These are phyloP conservation scores for Cladosporium cucumerinum DNA, from an alignment of 2,329 filamentous ascomycete genomes.

Conservation along the genomic window DNA sequence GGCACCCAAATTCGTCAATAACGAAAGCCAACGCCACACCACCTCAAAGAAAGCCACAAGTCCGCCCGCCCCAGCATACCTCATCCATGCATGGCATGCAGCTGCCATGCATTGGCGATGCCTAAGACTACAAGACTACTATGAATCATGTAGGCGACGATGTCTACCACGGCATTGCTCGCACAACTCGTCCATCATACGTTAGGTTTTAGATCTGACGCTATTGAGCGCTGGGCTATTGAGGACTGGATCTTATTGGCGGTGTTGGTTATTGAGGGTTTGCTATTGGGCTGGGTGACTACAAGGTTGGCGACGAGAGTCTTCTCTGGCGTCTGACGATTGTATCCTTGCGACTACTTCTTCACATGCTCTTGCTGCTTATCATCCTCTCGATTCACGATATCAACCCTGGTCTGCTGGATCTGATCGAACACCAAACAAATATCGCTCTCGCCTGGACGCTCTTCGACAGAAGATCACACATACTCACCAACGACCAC, in stretches of 20 bases:
- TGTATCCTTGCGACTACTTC: background rate
- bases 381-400: background rate
- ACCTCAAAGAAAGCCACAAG: conserved; percentile 20
- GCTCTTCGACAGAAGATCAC: background rate
- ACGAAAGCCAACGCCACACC: conserved; percentile 15
- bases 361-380: background rate
- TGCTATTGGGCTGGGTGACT: conserved; percentile 24
- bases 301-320: conserved; percentile 17
- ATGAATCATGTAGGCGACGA: background rate
- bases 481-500: background rate
- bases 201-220: conserved; percentile 18
- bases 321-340: background rate
- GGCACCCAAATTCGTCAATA: conserved; percentile 27
- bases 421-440: background rate
- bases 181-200: background rate
- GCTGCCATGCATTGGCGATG: background rate
- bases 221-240: conserved; percentile 20
- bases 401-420: background rate
- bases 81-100: conserved; percentile 1
- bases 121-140: background rate
- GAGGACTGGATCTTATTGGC: conserved; percentile 30
- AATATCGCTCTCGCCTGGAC: background rate
- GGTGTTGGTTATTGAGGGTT: conserved; percentile 25
- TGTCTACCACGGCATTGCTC: conserved; percentile 9
- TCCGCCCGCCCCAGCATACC: conserved; percentile 17